Base-by-base conservation (phyloP, 2,329 filamentous ascomycete genomes). In the Fusarium siculi region DNA sequence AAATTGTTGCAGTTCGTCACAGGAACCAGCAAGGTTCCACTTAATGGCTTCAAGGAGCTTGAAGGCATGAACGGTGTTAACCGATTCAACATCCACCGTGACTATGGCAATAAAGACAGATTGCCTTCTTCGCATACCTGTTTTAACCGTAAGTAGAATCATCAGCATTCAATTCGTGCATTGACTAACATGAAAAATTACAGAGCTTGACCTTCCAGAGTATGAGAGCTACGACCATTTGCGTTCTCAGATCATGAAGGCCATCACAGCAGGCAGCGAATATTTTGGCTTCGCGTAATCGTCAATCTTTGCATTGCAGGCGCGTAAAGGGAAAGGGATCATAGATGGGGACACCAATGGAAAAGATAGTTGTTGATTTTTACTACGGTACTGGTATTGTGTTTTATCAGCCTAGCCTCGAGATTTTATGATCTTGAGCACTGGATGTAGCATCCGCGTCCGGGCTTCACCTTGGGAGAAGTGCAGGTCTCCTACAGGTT, bases 51-150 rank as follows among this genome's bases (percentile, higher is more conserved):
- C 88, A 98, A 97, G 85, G 96, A 99, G 83, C 89, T 99, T 11
- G 97, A 99, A 85, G 97, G 96, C 75, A 99, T 99, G 96, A 98
- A 99, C 80, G 96, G 96, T 43, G 92, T 98, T 82, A 97, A 93
- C 83, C 92, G 94, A 74, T 99, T 99, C 91, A 99, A 98, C 82
- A 98, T 99, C 72, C 96, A 99, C 81, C 94, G 96, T 74, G 96
- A 98, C 83, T 98, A 97, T 84, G 95, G 96, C 77, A 96, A 93
- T 86, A 98, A 98, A 84, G 94, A 98, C 80, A 93, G 96, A 75
- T 88, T 99, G 74, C 96, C 96, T 63, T 97, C 94, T 78, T 97
- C 95, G 77, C 97, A 99, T 83, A 99, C 96, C 73, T 99, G 96
- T 87, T 99, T 99, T 86, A 99, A 99, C 82, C 96, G 95, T 97